Evolutionary conservation across 2,329 filamentous ascomycete genomes (phyloP).

Genomic region (Lanzia echinophila): DNA sequence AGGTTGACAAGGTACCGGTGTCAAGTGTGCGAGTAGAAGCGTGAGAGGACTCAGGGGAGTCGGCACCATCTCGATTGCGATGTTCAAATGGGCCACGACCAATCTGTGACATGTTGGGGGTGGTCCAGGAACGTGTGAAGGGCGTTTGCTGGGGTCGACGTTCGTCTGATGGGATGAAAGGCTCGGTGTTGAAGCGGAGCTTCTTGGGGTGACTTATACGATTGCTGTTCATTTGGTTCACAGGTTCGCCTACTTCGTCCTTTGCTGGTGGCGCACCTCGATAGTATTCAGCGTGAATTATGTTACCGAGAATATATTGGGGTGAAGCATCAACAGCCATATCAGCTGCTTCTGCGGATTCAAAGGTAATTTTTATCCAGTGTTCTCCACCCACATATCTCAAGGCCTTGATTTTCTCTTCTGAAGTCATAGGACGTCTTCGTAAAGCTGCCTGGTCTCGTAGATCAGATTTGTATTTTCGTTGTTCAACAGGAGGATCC

Average conservation of each 20-base stretch:
- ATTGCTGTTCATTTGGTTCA: slow-evolving; percentile 5
- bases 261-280: slow-evolving; percentile 55
- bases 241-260: slow-evolving; percentile 42
- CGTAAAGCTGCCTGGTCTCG: slow-evolving; percentile 66
- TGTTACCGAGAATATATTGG: slow-evolving; percentile 62
- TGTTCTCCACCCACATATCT: slow-evolving; percentile 76
- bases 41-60: slow-evolving; percentile 26
- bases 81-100: slow-evolving; percentile 18
- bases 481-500: slow-evolving; percentile 64
- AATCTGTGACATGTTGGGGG: slow-evolving; percentile 25
- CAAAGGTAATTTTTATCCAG: slow-evolving; percentile 87
- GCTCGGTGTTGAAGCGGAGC: slow-evolving; percentile 13
- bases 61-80: slow-evolving; percentile 12
- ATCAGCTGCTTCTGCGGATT: slow-evolving; percentile 64
- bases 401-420: slow-evolving; percentile 74
- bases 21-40: slow-evolving; percentile 50
- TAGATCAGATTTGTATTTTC: slow-evolving; percentile 67
- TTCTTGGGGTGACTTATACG: slow-evolving; percentile 8
- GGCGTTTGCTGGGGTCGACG: slow-evolving; percentile 16
- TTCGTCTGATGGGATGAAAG: slow-evolving; percentile 6
- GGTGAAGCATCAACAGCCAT: slow-evolving; percentile 64
- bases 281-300: slow-evolving; percentile 67
- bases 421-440: slow-evolving; percentile 56
- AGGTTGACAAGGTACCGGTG: slow-evolving; percentile 42
- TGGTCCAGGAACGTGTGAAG: slow-evolving; percentile 24